A percentile compares a stretch with the other conserved stretches of the same genome.
phyloP scores from a whole-genome alignment of 2,329 filamentous ascomycete species.

The Fusarium illudens region DNA sequence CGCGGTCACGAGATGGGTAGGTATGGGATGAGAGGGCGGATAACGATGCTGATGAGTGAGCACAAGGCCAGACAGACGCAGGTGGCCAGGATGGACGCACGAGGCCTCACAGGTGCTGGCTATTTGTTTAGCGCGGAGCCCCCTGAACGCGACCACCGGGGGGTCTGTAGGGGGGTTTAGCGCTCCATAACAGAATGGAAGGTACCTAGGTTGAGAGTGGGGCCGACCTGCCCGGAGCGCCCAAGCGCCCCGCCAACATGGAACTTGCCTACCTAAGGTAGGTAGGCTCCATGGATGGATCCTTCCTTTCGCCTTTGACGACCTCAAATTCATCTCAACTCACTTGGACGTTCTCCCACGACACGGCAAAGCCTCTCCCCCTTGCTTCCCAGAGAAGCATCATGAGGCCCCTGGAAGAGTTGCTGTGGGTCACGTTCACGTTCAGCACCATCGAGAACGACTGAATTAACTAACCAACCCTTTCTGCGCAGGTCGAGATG shows the following conservation, averaged over 20 bases:
- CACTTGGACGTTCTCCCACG: not conserved
- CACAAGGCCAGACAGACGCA: not conserved
- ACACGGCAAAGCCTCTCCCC: not conserved
- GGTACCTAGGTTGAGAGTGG: slow-evolving; percentile 27
- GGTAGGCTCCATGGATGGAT: no score
- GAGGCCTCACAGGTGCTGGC: not conserved
- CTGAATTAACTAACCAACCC: slow-evolving; percentile 37
- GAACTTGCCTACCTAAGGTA: not conserved
- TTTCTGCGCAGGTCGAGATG: slow-evolving; percentile 67
- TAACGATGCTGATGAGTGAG: slow-evolving; percentile 1
- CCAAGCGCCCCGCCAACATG: slow-evolving; percentile 13
- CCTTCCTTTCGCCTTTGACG: slow-evolving; percentile 21
- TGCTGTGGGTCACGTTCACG: slow-evolving; percentile 44
- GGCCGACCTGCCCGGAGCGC: slow-evolving; percentile 23
- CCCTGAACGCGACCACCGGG: slow-evolving; percentile 17
- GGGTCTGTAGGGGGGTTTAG: slow-evolving; percentile 12
- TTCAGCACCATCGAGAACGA: not conserved
- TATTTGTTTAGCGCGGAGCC: slow-evolving; percentile 28
- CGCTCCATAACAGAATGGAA: not conserved
- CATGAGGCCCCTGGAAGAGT: slow-evolving; percentile 52
- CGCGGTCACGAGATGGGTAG: slow-evolving; percentile 9
- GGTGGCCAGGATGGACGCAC: slow-evolving; percentile 1
- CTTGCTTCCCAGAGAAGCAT: slow-evolving; percentile 12
- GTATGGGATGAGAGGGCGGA: not conserved
- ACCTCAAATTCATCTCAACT: slow-evolving; percentile 4